Conservation (phyloP, 441 rosid species). For the Euphorbia schlechtendalii region DNA sequence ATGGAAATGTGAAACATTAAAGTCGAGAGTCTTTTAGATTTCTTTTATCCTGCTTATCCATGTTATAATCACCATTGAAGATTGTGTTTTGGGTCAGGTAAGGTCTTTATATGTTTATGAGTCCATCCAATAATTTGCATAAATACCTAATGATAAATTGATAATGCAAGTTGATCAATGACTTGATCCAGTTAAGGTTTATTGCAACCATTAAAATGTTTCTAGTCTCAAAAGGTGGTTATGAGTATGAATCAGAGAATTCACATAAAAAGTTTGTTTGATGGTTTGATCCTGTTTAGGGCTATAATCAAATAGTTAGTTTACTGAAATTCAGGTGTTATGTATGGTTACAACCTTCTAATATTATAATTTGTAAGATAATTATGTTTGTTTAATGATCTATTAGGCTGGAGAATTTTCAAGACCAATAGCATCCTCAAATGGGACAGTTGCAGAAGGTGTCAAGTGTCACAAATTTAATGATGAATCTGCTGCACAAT, state of each 20-base stretch:
- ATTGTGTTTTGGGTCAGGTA: neutral
- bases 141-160: neutral
- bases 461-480: conserved; percentile 43
- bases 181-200: conserved; percentile 5
- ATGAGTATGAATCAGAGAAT: neutral
- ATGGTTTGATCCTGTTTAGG: conserved; percentile 7
- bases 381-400: conserved; percentile 21
- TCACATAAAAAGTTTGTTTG: neutral
- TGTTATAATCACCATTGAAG: neutral
- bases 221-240: neutral
- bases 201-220: neutral
- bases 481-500: conserved; percentile 44
- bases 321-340: neutral
- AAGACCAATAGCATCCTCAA: conserved; percentile 35
- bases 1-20: too few relatives aligned
- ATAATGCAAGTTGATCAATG: neutral
- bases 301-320: neutral
- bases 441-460: conserved; percentile 46
- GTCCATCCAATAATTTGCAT: neutral
- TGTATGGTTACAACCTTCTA: conserved; percentile 7
- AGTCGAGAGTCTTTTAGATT: too few relatives aligned
- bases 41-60: neutral
- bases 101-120: neutral
- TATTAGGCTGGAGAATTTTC: conserved; percentile 50
- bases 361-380: conserved; percentile 12